Evolutionary conservation across 1,139 yeast species (phyloP).

Genomic region (Lodderomyces beijingensis): DNA sequence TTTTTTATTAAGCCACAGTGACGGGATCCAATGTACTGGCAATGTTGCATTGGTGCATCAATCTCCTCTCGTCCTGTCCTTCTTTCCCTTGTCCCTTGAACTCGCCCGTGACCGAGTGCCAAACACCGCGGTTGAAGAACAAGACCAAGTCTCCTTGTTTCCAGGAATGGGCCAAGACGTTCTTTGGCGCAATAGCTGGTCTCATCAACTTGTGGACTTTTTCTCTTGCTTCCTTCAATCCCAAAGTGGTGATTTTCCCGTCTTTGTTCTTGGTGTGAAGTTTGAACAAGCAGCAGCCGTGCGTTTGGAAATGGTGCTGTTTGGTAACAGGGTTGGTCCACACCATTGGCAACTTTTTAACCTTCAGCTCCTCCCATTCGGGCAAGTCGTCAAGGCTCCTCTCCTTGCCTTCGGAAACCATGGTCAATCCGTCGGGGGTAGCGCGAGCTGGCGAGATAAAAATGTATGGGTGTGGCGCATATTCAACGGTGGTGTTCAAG

Average conservation of each 20-base stretch:
- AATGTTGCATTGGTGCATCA: conserved; percentile 91
- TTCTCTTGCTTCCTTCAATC: conserved; percentile 66
- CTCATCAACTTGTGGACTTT: conserved; percentile 70
- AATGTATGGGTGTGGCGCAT: conserved; percentile 90
- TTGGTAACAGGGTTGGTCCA: conserved; percentile 93
- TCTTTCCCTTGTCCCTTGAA: conserved; percentile 44
- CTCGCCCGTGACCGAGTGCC: conserved; percentile 90
- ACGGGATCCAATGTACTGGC: conserved; percentile 74
- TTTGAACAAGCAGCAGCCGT: conserved; percentile 77
- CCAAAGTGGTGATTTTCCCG: conserved; percentile 46
- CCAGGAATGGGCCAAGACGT: conserved; percentile 82
- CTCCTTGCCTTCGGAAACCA: conserved; percentile 78
- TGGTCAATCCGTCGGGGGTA: conserved; percentile 78
- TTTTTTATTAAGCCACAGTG: conserved; percentile 13
- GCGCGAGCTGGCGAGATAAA: conserved; percentile 78
- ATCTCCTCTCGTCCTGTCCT: conserved; percentile 66
- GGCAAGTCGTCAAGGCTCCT: conserved; percentile 63
- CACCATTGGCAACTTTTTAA: conserved; percentile 75
- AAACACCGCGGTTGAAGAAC: conserved; percentile 81
- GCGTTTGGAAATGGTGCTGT: conserved; percentile 77
- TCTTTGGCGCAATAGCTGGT: conserved; percentile 73
- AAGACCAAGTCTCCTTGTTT: conserved; percentile 76
- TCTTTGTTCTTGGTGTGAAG: conserved; percentile 54
- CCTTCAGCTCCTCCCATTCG: conserved; percentile 71
- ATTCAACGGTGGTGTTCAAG: conserved; percentile 69